Conservation (phyloP, 768 basidiomycete species). For the Amyloporia xantha region DNA sequence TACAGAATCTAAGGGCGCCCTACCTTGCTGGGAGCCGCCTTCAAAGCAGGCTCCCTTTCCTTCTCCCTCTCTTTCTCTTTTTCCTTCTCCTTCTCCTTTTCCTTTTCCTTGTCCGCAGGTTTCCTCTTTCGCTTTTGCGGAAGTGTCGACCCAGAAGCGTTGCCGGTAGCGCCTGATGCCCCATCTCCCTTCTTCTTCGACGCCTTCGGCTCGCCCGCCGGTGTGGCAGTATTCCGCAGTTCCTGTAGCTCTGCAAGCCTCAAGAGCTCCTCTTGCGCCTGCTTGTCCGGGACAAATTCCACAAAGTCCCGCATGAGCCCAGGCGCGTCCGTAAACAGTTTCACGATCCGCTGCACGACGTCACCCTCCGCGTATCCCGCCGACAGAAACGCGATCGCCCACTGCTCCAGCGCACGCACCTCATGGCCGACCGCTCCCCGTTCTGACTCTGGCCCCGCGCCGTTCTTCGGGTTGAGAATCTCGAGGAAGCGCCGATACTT, state of each 20-base stretch:
- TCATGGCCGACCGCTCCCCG: constrained; percentile 28
- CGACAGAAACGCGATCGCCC: constrained; percentile 10
- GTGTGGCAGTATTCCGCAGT: constrained; percentile 13
- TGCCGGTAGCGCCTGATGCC: constrained; percentile 34
- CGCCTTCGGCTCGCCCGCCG: constrained; percentile 34
- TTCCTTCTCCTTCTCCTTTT: constrained; percentile 59
- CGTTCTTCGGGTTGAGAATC: constrained; percentile 35
- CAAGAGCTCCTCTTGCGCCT: constrained; percentile 17
- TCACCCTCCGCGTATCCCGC: constrained; percentile 40
- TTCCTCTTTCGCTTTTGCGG: constrained; percentile 71
- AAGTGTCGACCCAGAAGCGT: constrained; percentile 28
- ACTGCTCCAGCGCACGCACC: constrained; percentile 29
- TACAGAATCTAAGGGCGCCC: background rate
- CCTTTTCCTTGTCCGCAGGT: constrained; percentile 37
- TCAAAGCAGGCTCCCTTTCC: constrained; percentile 36
- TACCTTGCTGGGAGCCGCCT: constrained; percentile 23
- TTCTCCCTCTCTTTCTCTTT: constrained; percentile 71
- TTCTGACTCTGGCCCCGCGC: background rate
- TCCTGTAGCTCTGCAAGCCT: constrained; percentile 19
- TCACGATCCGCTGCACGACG: constrained; percentile 60
- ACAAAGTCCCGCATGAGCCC: constrained; percentile 70
- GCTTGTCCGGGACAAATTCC: constrained; percentile 58
- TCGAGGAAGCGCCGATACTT: constrained; percentile 78
- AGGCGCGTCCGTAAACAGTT: constrained; percentile 68
- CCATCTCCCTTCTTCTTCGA: constrained; percentile 19